Conservation (phyloP, 2,329 filamentous ascomycete genomes). For the Calonectria ilicicola region DNA sequence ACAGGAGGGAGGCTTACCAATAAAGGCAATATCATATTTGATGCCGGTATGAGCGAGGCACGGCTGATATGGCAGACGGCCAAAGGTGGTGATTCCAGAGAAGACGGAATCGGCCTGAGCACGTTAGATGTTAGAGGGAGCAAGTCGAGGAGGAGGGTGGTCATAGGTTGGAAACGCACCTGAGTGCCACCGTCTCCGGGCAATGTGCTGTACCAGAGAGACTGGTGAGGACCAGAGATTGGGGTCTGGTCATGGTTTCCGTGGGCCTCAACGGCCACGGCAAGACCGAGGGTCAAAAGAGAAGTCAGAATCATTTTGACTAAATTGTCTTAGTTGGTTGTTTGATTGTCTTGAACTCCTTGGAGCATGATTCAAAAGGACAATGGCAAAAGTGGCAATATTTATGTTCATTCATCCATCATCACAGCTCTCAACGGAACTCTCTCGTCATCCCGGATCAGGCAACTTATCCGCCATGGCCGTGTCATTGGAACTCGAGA, state of each 20-base stretch:
- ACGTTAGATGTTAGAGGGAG: too few species aligned
- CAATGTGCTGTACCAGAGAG: conserved; percentile 85
- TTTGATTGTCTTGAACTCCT: background rate
- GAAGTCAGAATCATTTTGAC: conserved; percentile 43
- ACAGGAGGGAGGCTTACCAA: conserved; percentile 63
- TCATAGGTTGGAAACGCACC: conserved; percentile 54
- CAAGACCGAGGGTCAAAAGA: conserved; percentile 48
- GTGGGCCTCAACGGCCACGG: conserved; percentile 69
- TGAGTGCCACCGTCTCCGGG: conserved; percentile 88
- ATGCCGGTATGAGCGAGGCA: conserved; percentile 78
- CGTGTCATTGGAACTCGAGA: background rate
- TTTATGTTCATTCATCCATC: conserved; percentile 2
- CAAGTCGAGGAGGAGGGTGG: background rate
- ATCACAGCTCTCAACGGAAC: background rate
- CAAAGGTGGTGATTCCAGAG: conserved; percentile 89
- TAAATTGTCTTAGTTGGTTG: background rate
- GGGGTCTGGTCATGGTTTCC: conserved; percentile 70
- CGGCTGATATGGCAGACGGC: conserved; percentile 80
- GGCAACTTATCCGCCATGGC: background rate
- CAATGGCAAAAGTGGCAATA: background rate
- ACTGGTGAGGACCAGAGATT: conserved; percentile 76
- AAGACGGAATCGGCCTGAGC: conserved; percentile 85
- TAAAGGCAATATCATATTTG: conserved; percentile 87
- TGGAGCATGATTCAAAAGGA: background rate
- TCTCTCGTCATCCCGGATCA: background rate